Conservation (phyloP, 108 stramenopile genomes). For the Pseudonitzschia delicatissima region DNA sequence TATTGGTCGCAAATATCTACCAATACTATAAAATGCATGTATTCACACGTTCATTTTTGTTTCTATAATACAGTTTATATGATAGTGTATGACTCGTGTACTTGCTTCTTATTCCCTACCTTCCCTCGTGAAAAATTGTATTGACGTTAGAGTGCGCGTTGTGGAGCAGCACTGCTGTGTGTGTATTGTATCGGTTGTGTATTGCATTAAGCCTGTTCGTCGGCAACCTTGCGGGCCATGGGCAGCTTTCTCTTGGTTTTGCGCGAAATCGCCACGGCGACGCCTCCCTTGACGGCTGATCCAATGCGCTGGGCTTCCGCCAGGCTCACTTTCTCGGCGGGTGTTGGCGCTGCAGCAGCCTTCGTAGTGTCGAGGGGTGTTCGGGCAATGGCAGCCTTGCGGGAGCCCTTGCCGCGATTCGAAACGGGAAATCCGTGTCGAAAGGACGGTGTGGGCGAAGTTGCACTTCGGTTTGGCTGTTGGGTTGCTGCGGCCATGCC, state of each 20-base stretch:
- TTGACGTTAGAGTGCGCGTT: no score
- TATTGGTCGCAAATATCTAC: no score
- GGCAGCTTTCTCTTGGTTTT: constrained; percentile 41
- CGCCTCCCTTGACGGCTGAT: constrained; percentile 20
- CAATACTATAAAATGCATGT: no score
- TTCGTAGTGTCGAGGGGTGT: background rate
- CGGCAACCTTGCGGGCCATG: background rate
- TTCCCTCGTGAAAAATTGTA: no score
- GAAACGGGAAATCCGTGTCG: constrained; percentile 37
- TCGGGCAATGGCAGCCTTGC: constrained; percentile 8
- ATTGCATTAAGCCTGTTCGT: background rate
- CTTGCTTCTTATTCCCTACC: no score
- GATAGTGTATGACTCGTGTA: no score
- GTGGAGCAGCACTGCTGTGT: no score
- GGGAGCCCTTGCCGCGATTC: constrained; percentile 42
- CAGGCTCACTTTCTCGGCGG: background rate
- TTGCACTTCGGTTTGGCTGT: background rate
- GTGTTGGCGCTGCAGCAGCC: background rate
- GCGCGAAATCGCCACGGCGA: constrained; percentile 32
- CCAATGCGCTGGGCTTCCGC: constrained; percentile 27
- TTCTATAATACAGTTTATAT: no score
- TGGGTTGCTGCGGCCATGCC: background rate
- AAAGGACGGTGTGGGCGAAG: constrained; percentile 20
- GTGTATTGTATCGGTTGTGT: background rate
- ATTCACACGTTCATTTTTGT: no score